A percentile compares a stretch with the other conserved stretches of the same genome.
phyloP scores from a whole-genome alignment of 2,329 filamentous ascomycete species.

The Trichoderma atrobrunneum region DNA sequence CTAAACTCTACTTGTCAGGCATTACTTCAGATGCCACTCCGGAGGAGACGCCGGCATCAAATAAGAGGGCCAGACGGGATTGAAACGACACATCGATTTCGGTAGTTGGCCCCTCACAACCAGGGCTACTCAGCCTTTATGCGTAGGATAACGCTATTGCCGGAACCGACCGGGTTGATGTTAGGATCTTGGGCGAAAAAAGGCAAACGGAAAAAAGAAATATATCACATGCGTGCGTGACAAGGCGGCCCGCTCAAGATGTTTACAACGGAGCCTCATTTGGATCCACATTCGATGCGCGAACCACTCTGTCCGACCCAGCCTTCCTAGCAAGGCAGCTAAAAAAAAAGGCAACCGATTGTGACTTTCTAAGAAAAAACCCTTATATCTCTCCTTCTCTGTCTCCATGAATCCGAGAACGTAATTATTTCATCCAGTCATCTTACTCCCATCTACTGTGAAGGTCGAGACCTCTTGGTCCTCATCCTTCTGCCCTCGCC shows the following conservation, averaged over 20 bases:
- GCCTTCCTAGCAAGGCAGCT: conserved; percentile 4
- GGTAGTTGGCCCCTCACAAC: background rate
- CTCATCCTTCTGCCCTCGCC: background rate
- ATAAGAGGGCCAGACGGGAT: conserved; percentile 31
- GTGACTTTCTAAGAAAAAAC: background rate
- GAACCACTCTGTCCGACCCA: background rate
- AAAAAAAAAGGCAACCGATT: conserved; percentile 4
- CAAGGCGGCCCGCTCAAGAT: background rate
- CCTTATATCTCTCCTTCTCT: background rate
- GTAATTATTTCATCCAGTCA: background rate
- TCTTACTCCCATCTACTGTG: background rate
- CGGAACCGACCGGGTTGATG: background rate
- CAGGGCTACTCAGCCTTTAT: background rate
- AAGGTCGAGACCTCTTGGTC: background rate
- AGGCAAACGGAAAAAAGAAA: background rate
- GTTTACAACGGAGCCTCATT: background rate
- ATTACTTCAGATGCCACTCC: conserved; percentile 21
- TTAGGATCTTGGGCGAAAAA: background rate
- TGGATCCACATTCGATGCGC: conserved; percentile 1
- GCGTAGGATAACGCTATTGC: background rate
- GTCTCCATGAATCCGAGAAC: background rate
- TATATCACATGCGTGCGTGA: background rate
- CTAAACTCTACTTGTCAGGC: conserved; percentile 37
- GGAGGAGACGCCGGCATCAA: conserved; percentile 26
- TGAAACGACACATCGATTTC: conserved; percentile 6